Conservation (phyloP, 352 stramenopile species). For the Phytophthora fragariaefolia region DNA sequence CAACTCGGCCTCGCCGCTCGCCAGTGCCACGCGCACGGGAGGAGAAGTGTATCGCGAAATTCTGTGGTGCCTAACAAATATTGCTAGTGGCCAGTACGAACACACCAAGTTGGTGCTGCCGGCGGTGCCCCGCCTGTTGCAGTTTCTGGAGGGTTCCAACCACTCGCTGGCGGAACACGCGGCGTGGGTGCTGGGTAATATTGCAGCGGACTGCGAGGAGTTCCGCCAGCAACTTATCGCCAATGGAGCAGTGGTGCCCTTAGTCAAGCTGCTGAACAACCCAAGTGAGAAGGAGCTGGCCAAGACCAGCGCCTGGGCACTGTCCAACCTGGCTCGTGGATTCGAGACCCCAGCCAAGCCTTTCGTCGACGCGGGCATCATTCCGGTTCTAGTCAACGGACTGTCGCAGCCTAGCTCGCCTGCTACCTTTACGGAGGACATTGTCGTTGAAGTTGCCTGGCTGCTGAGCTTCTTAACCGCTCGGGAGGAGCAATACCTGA, state of each 20-base stretch:
- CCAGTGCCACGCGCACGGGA: slow-evolving; percentile 61
- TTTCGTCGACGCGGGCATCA: slow-evolving; percentile 78
- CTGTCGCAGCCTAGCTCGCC: slow-evolving; percentile 38
- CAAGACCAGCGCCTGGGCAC: slow-evolving; percentile 74
- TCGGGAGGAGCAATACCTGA: slow-evolving; percentile 73
- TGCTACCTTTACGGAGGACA: slow-evolving; percentile 49
- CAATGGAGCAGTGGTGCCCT: slow-evolving; percentile 57
- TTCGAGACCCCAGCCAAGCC: slow-evolving; percentile 74
- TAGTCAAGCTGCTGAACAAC: slow-evolving; percentile 54
- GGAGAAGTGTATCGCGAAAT: slow-evolving; percentile 82
- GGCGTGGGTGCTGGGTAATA: slow-evolving; percentile 86
- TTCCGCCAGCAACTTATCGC: slow-evolving; percentile 84
- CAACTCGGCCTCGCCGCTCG: slow-evolving; percentile 70
- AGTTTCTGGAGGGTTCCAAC: slow-evolving; percentile 73
- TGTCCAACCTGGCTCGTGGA: slow-evolving; percentile 86
- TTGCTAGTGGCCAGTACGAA: slow-evolving; percentile 83
- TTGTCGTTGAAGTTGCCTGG: slow-evolving; percentile 85
- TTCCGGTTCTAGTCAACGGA: slow-evolving; percentile 52
- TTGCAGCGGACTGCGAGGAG: slow-evolving; percentile 85
- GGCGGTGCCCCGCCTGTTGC: slow-evolving; percentile 70
- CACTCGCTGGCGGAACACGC: slow-evolving; percentile 72
- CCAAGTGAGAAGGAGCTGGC: slow-evolving; percentile 41
- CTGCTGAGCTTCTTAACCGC: slow-evolving; percentile 89
- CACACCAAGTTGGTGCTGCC: slow-evolving; percentile 85
- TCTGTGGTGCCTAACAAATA: slow-evolving; percentile 86